Evolutionary conservation across 106 monocot genomes (phyloP).

Genomic region (Dioscorea zingiberensis): DNA sequence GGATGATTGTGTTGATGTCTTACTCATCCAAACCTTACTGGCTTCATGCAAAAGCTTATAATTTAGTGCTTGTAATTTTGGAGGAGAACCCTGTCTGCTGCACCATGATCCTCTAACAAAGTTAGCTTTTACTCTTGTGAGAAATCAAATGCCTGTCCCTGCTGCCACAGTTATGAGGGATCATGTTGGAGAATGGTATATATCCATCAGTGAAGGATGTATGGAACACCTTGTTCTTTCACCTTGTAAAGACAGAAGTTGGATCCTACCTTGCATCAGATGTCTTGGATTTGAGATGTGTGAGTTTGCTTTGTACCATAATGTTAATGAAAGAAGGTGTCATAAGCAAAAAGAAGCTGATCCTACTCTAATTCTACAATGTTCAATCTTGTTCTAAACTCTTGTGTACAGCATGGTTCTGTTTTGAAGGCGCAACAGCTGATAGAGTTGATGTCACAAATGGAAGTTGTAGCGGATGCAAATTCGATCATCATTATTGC

Average conservation of each 20-base stretch:
- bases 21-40: slow-evolving; percentile 36
- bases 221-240: slow-evolving; percentile 36
- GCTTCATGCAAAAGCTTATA: slow-evolving; percentile 58
- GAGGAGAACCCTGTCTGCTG: slow-evolving; percentile 36
- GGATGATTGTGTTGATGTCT: slow-evolving; percentile 37
- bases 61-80: slow-evolving; percentile 29
- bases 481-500: slow-evolving; percentile 53
- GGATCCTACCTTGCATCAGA: slow-evolving; percentile 63
- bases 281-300: slow-evolving; percentile 71
- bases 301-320: slow-evolving; percentile 20
- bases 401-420: slow-evolving; percentile 44
- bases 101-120: slow-evolving; percentile 39
- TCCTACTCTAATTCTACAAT: slow-evolving; percentile 38
- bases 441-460: slow-evolving; percentile 48
- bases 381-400: slow-evolving; percentile 73
- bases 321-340: slow-evolving; percentile 7
- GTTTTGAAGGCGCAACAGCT: slow-evolving; percentile 46
- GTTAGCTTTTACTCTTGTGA: slow-evolving; percentile 49
- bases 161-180: slow-evolving; percentile 46
- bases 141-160: slow-evolving; percentile 57
- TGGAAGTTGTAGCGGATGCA: slow-evolving; percentile 60
- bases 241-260: slow-evolving; percentile 63
- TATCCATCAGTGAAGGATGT: slow-evolving; percentile 35
- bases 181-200: slow-evolving; percentile 41
- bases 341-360: slow-evolving; percentile 18